Evolutionary conservation across 2,329 filamentous ascomycete genomes (phyloP).

Genomic region (Dichotomopilus funicola): DNA sequence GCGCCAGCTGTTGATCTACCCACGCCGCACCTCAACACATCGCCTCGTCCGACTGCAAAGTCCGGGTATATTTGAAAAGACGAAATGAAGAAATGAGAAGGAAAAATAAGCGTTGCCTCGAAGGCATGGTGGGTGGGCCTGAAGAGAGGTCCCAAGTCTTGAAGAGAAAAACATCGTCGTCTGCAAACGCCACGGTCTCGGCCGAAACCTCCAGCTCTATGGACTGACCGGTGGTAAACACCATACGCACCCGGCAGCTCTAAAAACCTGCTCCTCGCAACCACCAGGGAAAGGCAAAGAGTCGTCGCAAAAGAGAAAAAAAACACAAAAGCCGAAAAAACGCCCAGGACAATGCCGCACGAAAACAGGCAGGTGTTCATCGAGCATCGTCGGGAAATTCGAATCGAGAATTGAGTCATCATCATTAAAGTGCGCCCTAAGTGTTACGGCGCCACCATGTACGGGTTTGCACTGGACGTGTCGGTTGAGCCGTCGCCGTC

Average conservation of each 20-base stretch:
- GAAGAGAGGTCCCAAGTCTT: too few relatives aligned
- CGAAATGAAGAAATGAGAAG: constrained; percentile 27
- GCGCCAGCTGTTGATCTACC: constrained; percentile 22
- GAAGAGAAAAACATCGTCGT: too few relatives aligned
- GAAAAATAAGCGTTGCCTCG: too few relatives aligned
- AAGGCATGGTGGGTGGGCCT: too few relatives aligned
- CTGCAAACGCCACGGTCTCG: too few relatives aligned
- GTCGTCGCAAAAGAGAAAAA: background rate
- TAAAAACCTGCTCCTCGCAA: constrained; percentile 13
- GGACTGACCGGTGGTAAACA: too few relatives aligned
- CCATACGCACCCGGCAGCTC: background rate
- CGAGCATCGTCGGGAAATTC: constrained; percentile 27
- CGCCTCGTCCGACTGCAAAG: constrained; percentile 24
- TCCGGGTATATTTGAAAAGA: constrained; percentile 37
- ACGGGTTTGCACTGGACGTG: constrained; percentile 41
- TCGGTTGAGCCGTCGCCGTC: constrained; percentile 76
- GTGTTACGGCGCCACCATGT: constrained; percentile 23
- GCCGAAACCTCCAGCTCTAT: too few relatives aligned
- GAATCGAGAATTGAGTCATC: constrained; percentile 24
- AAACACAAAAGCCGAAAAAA: constrained; percentile 9
- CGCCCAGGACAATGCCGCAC: constrained; percentile 26
- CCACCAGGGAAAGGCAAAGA: constrained; percentile 17
- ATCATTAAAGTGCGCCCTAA: constrained; percentile 20
- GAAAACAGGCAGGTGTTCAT: constrained; percentile 24
- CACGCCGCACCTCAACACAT: constrained; percentile 27